A percentile compares a stretch with the other conserved stretches of the same genome.
phyloP scores from a whole-genome alignment of 2,329 filamentous ascomycete genomes.

The Dactylellina leptospora region DNA sequence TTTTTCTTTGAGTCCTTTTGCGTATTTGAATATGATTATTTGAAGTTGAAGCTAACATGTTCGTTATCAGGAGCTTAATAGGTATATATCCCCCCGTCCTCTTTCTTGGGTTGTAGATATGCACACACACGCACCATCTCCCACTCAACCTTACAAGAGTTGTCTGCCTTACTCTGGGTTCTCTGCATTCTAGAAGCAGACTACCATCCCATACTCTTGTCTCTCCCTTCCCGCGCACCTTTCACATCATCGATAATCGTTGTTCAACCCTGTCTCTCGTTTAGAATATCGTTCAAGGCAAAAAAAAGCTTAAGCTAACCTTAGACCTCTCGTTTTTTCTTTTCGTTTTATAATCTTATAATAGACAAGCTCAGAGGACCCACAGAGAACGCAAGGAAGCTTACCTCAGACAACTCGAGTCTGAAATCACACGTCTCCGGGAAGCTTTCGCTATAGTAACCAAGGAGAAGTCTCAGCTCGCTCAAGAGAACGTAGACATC shows the following conservation, averaged over 20 bases:
- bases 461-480: conserved; percentile 77
- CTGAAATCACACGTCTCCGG: conserved; percentile 87
- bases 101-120: conserved; percentile 33
- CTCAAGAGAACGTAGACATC: conserved; percentile 81
- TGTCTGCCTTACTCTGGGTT: conserved; percentile 42
- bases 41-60: conserved; percentile 43
- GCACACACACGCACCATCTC: conserved; percentile 11
- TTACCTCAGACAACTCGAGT: conserved; percentile 92
- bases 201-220: conserved; percentile 23
- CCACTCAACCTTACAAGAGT: conserved; percentile 44
- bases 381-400: conserved; percentile 96
- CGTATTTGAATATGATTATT: conserved; percentile 48
- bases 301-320: conserved; percentile 47
- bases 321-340: conserved; percentile 19
- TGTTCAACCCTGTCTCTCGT: conserved; percentile 44
- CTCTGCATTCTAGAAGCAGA: conserved; percentile 26
- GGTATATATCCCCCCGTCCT: conserved; percentile 49
- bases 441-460: conserved; percentile 79
- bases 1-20: conserved; percentile 8
- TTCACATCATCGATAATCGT: neutral
- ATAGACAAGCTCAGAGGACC: conserved; percentile 93
- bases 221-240: conserved; percentile 14
- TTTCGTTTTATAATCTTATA: conserved; percentile 60
- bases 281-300: conserved; percentile 30
- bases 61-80: conserved; percentile 51